Base-by-base conservation (phyloP, 139 green algal genomes). In the Chlorella sp. region DNA sequence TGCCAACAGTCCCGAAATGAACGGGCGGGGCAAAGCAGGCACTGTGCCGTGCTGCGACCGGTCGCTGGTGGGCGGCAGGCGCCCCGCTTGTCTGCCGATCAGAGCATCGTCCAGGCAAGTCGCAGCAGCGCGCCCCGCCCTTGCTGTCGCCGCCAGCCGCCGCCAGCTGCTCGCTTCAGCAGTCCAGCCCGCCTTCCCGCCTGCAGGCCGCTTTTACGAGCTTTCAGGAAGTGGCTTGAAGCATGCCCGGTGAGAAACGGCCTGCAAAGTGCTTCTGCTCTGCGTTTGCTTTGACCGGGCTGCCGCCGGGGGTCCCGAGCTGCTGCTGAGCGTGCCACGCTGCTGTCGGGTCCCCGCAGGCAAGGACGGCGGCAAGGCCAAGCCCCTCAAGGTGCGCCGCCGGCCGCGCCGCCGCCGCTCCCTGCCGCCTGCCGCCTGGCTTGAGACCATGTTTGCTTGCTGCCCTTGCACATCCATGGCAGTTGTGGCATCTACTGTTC, bases 291-390 rank as follows among this genome's bases (percentile, higher is more conserved):
- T 58, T 54, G 36, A 26, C 41, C 41, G 51, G 73, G 19, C 32
- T 46, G 30, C 44, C 32, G 44, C 73, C 44, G 24, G 2, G 26
- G 0, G 22, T 38, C 24, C 30, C 6, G 11, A 11, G 30, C 38
- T 43, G 20, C 11, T n/a, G 8, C 24, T 54, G 26, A 60, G 2
- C 51, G 24, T 16, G 51, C 51, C 51, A 60, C 51, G 13, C 22
- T 24, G 51, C 2, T 60, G 24, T 60, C 51, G 8, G 51, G 4
- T 16, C 16, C n/a, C 68, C 54, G 51, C 67, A 87, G 86, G 82
- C 48, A 87, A 87, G 68, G 86, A 87, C 54, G 86, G 82, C 7
- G 86, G 86, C 65, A 90, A 90, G 56, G 82, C 82, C 64, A 89
- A 69, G 58, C 64, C 84, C 54, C 79, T 82, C 38, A 84, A 84